Conservation (phyloP, 306 rosid genomes). For the Trifolium subterraneum region DNA sequence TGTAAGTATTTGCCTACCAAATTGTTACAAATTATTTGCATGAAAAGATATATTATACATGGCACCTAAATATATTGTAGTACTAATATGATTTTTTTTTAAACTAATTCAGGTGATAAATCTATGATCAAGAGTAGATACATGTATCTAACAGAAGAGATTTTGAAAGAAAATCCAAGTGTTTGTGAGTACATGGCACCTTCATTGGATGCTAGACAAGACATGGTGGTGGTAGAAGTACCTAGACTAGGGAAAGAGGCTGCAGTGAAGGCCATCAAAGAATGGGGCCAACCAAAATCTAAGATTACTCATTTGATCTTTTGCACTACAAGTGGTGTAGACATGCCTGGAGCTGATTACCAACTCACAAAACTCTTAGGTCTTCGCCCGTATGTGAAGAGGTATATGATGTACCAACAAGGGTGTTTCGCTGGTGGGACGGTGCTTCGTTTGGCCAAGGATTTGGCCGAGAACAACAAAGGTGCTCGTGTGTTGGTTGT, state of each 20-base stretch:
- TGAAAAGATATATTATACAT: too few species aligned
- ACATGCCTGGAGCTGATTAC: constrained; percentile 80
- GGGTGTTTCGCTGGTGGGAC: constrained; percentile 48
- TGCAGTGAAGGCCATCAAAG: constrained; percentile 59
- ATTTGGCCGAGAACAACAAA: constrained; percentile 48
- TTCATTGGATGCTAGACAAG: constrained; percentile 75
- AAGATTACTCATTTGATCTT: constrained; percentile 78
- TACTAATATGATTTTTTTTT: not conserved
- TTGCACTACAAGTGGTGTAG: constrained; percentile 81
- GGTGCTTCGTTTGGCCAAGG: constrained; percentile 50
- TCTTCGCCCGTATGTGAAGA: constrained; percentile 66
- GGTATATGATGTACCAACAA: constrained; percentile 77
- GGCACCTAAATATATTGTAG: too few species aligned
- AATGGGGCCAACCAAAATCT: constrained; percentile 64
- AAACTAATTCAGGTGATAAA: constrained; percentile 48
- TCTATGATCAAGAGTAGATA: constrained; percentile 48
- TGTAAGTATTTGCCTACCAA: constrained; percentile 26
- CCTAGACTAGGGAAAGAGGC: constrained; percentile 80
- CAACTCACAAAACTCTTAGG: constrained; percentile 76
- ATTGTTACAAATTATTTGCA: too few species aligned
- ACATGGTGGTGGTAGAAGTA: constrained; percentile 72
- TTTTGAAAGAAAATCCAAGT: constrained; percentile 44
- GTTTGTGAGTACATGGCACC: constrained; percentile 73
- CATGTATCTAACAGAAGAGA: constrained; percentile 38
- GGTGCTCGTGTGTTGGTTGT: constrained; percentile 50